Conservation (phyloP, 176 grass and related monocot species). For the Carex pumila region DNA sequence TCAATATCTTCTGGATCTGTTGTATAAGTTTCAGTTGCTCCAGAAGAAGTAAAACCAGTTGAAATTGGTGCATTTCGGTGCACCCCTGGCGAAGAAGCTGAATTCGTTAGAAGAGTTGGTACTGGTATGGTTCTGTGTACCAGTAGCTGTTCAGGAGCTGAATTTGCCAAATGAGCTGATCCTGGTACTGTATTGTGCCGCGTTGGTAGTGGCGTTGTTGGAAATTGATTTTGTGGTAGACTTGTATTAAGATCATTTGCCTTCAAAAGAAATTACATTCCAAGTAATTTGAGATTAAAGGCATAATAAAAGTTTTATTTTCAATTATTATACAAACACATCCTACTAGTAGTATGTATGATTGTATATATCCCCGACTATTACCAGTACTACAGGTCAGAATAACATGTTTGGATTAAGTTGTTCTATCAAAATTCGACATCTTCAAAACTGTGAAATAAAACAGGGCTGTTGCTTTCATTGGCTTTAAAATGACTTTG, state of each 20-base stretch:
- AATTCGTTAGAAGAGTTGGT: background rate
- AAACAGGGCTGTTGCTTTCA: background rate
- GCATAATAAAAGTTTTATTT: background rate
- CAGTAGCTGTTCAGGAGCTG: background rate
- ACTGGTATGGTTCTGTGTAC: background rate
- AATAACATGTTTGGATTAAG: background rate
- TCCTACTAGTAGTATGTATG: background rate
- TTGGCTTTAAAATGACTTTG: background rate
- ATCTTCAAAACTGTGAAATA: background rate
- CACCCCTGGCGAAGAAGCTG: background rate
- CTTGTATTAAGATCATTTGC: background rate
- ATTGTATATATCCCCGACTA: background rate
- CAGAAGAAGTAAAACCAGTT: background rate
- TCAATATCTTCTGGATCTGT: constrained; percentile 28
- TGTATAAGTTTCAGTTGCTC: background rate
- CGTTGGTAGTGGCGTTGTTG: background rate
- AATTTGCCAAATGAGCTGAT: background rate
- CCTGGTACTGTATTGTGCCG: background rate
- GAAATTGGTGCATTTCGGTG: background rate
- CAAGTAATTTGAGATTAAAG: background rate
- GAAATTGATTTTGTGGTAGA: background rate
- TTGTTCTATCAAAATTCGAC: background rate
- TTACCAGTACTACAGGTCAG: background rate
- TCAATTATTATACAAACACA: background rate
- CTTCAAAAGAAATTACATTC: background rate